These are phyloP conservation scores for Acanthamoeba lenticulata DNA, from an alignment of 208 protist genomes.

Conservation along the genomic window DNA sequence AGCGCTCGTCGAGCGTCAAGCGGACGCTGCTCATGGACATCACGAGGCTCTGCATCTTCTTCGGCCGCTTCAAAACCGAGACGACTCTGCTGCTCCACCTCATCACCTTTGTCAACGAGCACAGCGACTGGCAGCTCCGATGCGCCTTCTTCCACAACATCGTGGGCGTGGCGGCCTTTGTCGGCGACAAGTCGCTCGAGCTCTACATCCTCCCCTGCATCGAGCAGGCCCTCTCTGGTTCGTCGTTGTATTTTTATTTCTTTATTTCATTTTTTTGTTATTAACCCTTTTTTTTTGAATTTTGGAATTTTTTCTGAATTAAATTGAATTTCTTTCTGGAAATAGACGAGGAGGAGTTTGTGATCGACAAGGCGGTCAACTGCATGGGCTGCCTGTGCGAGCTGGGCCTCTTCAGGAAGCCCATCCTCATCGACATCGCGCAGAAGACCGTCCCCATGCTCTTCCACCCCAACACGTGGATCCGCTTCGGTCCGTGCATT, in stretches of 20 bases:
- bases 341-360: constrained; percentile 82
- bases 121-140: constrained; percentile 79
- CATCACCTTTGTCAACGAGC: constrained; percentile 78
- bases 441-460: constrained; percentile 70
- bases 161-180: constrained; percentile 72
- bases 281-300: constrained; percentile 25
- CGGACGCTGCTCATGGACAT: constrained; percentile 74
- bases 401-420: constrained; percentile 75
- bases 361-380: constrained; percentile 79
- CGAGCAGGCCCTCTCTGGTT: constrained; percentile 64
- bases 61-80: constrained; percentile 78
- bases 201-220: constrained; percentile 80
- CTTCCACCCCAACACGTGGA: constrained; percentile 80
- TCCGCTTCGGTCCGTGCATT: constrained; percentile 73
- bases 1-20: constrained; percentile 70
- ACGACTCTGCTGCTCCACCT: constrained; percentile 73
- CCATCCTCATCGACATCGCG: constrained; percentile 71
- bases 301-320: background rate
- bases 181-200: constrained; percentile 74
- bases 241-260: background rate
- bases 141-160: constrained; percentile 82
- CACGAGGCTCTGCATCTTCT: constrained; percentile 78
- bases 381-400: constrained; percentile 67
- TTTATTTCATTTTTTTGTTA: background rate
- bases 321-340: background rate